Conservation (phyloP, 352 stramenopile genomes). For the Phytophthora boehmeriae region DNA sequence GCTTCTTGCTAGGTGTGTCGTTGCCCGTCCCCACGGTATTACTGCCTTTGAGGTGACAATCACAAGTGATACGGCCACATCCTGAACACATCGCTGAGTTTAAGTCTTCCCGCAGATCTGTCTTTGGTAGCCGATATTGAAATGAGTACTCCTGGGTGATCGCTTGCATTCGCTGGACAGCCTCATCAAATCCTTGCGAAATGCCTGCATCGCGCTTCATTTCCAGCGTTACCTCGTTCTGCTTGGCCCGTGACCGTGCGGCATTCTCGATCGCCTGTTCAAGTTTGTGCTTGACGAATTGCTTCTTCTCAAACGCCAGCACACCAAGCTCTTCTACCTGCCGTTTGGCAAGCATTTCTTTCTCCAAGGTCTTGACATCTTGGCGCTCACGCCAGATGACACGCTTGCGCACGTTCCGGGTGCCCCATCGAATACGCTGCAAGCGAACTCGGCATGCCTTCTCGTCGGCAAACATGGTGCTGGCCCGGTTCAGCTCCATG, state of each 20-base stretch:
- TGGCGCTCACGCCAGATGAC: slow-evolving; percentile 51
- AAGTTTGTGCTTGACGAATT: slow-evolving; percentile 49
- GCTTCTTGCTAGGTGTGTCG: slow-evolving; percentile 11
- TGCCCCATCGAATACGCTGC: slow-evolving; percentile 70
- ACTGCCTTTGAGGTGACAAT: slow-evolving; percentile 40
- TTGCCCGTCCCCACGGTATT: neutral
- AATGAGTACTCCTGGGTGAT: slow-evolving; percentile 64
- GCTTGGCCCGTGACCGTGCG: slow-evolving; percentile 38
- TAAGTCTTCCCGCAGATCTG: slow-evolving; percentile 53
- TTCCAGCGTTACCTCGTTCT: slow-evolving; percentile 48
- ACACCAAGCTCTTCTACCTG: slow-evolving; percentile 58
- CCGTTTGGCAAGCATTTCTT: slow-evolving; percentile 42
- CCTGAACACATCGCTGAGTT: slow-evolving; percentile 49
- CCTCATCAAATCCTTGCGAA: slow-evolving; percentile 53
- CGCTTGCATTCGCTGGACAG: slow-evolving; percentile 51
- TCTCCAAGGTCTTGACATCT: slow-evolving; percentile 41
- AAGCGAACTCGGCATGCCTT: slow-evolving; percentile 40
- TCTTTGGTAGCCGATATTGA: slow-evolving; percentile 63
- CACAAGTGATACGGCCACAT: slow-evolving; percentile 62
- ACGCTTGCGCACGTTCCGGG: slow-evolving; percentile 60
- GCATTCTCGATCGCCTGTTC: slow-evolving; percentile 54
- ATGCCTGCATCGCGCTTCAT: slow-evolving; percentile 50
- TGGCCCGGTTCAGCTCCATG: slow-evolving; percentile 55
- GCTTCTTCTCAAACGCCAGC: slow-evolving; percentile 64
- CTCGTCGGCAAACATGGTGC: slow-evolving; percentile 48